Percentiles rank a stretch among this genome's conserved stretches.
Evolutionary conservation across 371 early-diverging fungal species (phyloP).

Genomic region (Mucor irregularis): DNA sequence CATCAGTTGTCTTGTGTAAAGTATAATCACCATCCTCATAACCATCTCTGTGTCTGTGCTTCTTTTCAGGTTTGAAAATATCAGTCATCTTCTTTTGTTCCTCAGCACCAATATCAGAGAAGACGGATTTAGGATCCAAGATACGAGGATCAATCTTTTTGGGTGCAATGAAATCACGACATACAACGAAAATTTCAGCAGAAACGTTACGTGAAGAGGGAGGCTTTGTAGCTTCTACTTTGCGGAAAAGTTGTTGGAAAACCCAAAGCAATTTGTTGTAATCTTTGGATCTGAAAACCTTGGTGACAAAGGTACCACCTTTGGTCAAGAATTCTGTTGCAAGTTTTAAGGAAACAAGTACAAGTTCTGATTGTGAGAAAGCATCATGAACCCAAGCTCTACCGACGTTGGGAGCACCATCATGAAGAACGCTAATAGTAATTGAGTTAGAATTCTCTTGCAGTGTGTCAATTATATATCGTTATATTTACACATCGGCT

Average conservation of each 20-base stretch:
- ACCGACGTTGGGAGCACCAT: conserved; percentile 99
- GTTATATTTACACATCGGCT: conserved; percentile 88
- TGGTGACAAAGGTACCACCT: conserved; percentile 99
- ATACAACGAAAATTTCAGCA: conserved; percentile 99
- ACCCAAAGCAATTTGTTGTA: conserved; percentile 99
- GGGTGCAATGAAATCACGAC: conserved; percentile 93
- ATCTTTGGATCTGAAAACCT: conserved; percentile 99
- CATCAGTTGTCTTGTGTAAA: conserved; percentile 70
- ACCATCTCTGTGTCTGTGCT: conserved; percentile 90
- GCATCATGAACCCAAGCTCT: conserved; percentile 98
- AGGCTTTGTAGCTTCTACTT: conserved; percentile 99
- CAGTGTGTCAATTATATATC: background rate
- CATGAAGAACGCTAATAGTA: conserved; percentile 87
- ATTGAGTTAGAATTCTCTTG: background rate
- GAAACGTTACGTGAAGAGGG: conserved; percentile 99
- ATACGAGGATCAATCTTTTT: conserved; percentile 95
- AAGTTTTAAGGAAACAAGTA: conserved; percentile 92
- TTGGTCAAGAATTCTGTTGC: conserved; percentile 94
- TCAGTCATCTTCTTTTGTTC: conserved; percentile 52
- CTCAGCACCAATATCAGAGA: conserved; percentile 83
- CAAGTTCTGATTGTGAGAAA: conserved; percentile 97
- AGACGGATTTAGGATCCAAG: conserved; percentile 94
- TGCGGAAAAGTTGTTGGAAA: conserved; percentile 96
- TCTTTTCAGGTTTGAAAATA: conserved; percentile 86
- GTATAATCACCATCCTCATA: conserved; percentile 95